Base-by-base conservation (phyloP, 768 basidiomycete genomes). In the Russula griseocarnosa region DNA sequence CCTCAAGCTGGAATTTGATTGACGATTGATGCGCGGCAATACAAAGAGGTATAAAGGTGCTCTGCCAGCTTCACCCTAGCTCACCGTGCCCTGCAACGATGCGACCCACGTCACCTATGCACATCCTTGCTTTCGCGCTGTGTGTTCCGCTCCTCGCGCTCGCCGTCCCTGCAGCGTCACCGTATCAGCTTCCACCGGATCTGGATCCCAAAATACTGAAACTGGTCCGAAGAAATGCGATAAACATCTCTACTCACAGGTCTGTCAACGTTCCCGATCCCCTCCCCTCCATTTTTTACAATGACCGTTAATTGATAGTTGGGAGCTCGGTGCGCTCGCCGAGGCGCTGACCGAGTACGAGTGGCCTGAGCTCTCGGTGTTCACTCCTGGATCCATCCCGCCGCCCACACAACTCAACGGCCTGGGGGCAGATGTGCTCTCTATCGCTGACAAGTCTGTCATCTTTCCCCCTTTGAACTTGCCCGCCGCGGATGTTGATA, bases 301-400 rank as follows among this genome's bases (percentile, higher is more conserved):
- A 26, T 50, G 24, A 7, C 24, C 24, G 7, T 16, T n/a, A 50
- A 20, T 13, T 60, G 38, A 64, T 68, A 85, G 83, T 64, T 86
- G 86, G 86, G 84, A 85, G 67, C 67, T 82, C 50, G 86, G 85
- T 14, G 81, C 79, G 28, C 78, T 79, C 38, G 75, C 81, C n/a
- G 79, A 86, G 69, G 81, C 84, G 28, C 69, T 86, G 55, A 78
- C 79, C 16, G 85, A 86, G 70, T 72, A 80, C 30, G 76, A 79
- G 34, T 79, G 78, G 73, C 79, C 81, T 3, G 58, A 72, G 9
- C 69, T 84, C 36, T 80, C 83, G 24, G 83, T 86, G 24, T 85
- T 83, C 69, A 71, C 74, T 44, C 53, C 72, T 24, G 69, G 66
- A 47, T 75, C 79, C 11, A 76, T 80, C 49, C 79, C 79, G 50